Percentiles rank a stretch among this genome's conserved stretches.
Evolutionary conservation across 495 filamentous ascomycete species (phyloP).

Genomic region (Cenococcum geophilum): DNA sequence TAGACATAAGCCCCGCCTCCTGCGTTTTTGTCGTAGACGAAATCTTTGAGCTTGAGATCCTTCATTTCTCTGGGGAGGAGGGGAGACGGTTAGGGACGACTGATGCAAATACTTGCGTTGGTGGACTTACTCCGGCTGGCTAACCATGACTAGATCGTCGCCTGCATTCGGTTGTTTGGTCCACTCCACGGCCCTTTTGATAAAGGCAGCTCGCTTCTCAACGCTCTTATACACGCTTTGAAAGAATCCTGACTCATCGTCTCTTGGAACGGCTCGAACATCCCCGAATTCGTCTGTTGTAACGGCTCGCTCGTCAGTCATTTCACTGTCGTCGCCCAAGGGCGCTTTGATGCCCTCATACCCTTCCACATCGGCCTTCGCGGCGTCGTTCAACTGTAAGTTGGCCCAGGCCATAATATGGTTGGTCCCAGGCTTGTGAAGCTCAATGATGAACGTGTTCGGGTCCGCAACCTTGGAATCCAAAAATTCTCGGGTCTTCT

Average conservation of each 20-base stretch:
- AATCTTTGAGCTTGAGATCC: neutral
- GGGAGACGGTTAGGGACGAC: neutral
- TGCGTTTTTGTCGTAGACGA: slow-evolving; percentile 1
- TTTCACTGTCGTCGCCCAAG: too few species aligned
- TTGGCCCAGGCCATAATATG: neutral
- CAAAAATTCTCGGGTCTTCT: neutral
- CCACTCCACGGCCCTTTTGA: neutral
- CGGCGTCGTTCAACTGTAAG: neutral
- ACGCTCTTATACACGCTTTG: too few species aligned
- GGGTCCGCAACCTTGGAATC: neutral
- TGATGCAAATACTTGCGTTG: neutral
- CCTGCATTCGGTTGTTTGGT: neutral
- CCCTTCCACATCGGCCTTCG: neutral
- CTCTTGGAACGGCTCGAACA: too few species aligned
- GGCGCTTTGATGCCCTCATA: neutral
- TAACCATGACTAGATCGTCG: neutral
- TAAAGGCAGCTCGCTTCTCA: neutral
- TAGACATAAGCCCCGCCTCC: slow-evolving; percentile 1
- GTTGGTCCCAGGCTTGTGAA: neutral
- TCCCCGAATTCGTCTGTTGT: too few species aligned
- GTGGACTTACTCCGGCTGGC: neutral
- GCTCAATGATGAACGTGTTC: neutral
- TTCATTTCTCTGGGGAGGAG: neutral
- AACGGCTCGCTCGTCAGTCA: too few species aligned
- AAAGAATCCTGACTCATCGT: too few species aligned